Evolutionary conservation across 495 filamentous ascomycete genomes (phyloP), one percentile per base, ranked within the genome.

Genomic region (Rostrohypoxylon terebratum): DNA sequence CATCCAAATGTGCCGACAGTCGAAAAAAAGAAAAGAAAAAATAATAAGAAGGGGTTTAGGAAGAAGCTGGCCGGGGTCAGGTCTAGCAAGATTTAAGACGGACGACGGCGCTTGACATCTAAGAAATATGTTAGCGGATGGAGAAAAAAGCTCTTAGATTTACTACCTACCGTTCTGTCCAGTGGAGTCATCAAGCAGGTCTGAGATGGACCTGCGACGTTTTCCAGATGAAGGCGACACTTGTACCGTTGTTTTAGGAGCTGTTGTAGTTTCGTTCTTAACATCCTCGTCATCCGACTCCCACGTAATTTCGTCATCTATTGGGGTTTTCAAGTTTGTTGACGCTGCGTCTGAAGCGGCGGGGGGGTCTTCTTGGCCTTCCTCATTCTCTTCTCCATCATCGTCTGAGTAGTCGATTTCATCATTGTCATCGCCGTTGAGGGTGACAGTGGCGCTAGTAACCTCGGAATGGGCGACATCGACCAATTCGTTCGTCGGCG

Each of bases 71-170:
- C 40, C 57, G 31, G 42, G 23, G 23, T 40, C 57, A 28, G 20
- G 20, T 54, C 36, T 23, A 58, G 48, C 60, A 13, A 53, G 9
- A 47, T 69, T 84, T 72, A 84, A 71, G 82, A 81, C 63, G 70
- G 53, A 61, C 83, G 83, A 81, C 79, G 83, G 79, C 83, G 83
- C 82, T 86, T 86, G 83, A 80, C 59, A 66, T 82, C 83, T 86
- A 70, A 21, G 6, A 28, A 28, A 33, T 4, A 57, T 47, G 72
- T 85, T 65, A 83, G 81, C 51, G 55, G 18, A 42, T 0, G 59
- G 40, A 60, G 18, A 6, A n/a, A 10, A 45, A 21, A 21, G 20
- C 9, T 40, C n/a, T 11, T n/a, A 42, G n/a, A 23, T 36, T 0
- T 59, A 4, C 1, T 25, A 50, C 81, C 72, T 83, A 85, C 83